Percentiles rank a stretch among this genome's conserved stretches.
Evolutionary conservation across 2,329 filamentous ascomycete genomes (phyloP).

Genomic region (Pseudogymnoascus sp.): DNA sequence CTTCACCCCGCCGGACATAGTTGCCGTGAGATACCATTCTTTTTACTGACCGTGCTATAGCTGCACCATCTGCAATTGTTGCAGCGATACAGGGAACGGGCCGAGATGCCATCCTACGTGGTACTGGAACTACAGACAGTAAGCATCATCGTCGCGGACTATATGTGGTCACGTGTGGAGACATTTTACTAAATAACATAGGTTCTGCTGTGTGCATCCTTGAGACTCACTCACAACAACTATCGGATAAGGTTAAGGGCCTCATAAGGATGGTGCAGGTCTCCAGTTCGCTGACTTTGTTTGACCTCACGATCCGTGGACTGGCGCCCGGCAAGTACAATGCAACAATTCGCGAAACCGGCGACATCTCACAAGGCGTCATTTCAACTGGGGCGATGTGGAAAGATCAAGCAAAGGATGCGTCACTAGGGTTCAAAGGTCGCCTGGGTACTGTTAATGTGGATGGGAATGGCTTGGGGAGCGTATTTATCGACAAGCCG

Average conservation of each 20-base stretch:
- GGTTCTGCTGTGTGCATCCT: slow-evolving; percentile 91
- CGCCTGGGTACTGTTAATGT: slow-evolving; percentile 71
- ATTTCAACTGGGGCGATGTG: slow-evolving; percentile 77
- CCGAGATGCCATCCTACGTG: slow-evolving; percentile 87
- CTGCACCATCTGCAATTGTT: slow-evolving; percentile 83
- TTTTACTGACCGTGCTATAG: slow-evolving; percentile 32
- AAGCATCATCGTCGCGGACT: slow-evolving; percentile 32
- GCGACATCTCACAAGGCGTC: slow-evolving; percentile 80
- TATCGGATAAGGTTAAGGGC: slow-evolving; percentile 67
- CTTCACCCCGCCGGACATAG: slow-evolving; percentile 12
- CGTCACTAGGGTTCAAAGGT: slow-evolving; percentile 45
- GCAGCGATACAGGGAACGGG: slow-evolving; percentile 82
- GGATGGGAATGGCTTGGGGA: slow-evolving; percentile 66
- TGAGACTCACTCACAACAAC: slow-evolving; percentile 64
- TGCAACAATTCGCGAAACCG: slow-evolving; percentile 77
- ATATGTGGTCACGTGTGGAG: slow-evolving; percentile 7
- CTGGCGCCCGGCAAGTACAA: slow-evolving; percentile 73
- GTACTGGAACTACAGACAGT: slow-evolving; percentile 81
- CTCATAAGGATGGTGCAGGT: slow-evolving; percentile 93
- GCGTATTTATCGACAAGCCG: slow-evolving; percentile 70
- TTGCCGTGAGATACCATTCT: not conserved
- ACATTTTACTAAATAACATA: slow-evolving; percentile 27
- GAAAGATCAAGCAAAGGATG: slow-evolving; percentile 38
- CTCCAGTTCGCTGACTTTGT: slow-evolving; percentile 65
- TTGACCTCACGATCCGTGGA: slow-evolving; percentile 82